Evolutionary conservation across 1,139 yeast genomes (phyloP).

Genomic region (Geotrichum australiense): DNA sequence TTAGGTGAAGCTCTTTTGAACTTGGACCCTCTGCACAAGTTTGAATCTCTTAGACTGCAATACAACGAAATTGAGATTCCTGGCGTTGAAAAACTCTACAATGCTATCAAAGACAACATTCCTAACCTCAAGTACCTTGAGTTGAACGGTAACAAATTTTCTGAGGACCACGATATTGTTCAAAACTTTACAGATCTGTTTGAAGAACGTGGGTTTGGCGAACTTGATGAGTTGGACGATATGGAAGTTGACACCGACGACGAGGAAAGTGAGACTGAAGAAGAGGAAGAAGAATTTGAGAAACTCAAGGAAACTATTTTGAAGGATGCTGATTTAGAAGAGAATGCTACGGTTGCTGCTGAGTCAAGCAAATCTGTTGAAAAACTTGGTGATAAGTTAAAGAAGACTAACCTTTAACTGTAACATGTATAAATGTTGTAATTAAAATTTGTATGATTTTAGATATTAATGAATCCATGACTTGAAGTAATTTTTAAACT

Average conservation of each 20-base stretch:
- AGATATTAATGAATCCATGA: too few species aligned
- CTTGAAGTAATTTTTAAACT: too few species aligned
- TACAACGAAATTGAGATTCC: conserved; percentile 77
- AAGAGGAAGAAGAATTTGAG: conserved; percentile 57
- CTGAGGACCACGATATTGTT: conserved; percentile 62
- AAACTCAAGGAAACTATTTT: conserved; percentile 37
- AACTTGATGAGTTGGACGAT: conserved; percentile 85
- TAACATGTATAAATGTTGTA: too few species aligned
- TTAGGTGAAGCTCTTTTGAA: conserved; percentile 39
- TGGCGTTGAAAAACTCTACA: conserved; percentile 51
- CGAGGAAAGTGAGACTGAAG: conserved; percentile 70
- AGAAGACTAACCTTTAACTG: too few species aligned
- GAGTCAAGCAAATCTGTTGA: conserved; percentile 46
- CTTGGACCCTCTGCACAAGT: conserved; percentile 27
- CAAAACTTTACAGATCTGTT: conserved; percentile 54
- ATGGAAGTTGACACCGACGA: conserved; percentile 86
- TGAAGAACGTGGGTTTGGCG: conserved; percentile 70
- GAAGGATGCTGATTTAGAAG: conserved; percentile 38
- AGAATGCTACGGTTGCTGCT: conserved; percentile 33
- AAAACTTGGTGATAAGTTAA: conserved; percentile 52
- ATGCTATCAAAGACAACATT: conserved; percentile 48
- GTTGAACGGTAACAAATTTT: conserved; percentile 85
- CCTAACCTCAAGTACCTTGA: conserved; percentile 62
- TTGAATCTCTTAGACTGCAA: conserved; percentile 66
- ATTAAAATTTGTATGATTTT: too few species aligned